A percentile compares a stretch with the other conserved stretches of the same genome.
Conservation (phyloP, 2,329 filamentous ascomycete species). For the Akanthomyces uredinophilus region DNA sequence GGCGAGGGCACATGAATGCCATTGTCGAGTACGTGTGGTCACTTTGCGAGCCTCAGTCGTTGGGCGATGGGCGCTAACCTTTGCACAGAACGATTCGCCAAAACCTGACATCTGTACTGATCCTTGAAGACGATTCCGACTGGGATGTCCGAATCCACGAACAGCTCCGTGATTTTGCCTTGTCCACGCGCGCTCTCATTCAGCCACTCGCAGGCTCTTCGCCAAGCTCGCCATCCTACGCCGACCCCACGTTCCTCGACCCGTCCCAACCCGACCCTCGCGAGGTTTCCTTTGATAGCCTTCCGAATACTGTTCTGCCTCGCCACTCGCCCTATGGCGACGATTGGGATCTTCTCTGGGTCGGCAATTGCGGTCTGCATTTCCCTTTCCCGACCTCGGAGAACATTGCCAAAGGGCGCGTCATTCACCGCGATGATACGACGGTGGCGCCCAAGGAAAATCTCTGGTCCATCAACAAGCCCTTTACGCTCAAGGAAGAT, state of each 20-base stretch:
- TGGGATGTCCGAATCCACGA: conserved; percentile 49
- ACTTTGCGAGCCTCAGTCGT: not conserved
- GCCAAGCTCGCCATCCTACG: conserved; percentile 15
- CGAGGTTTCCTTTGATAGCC: conserved; percentile 21
- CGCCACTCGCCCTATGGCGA: conserved; percentile 41
- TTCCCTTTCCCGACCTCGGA: conserved; percentile 22
- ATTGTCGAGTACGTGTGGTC: conserved; percentile 25
- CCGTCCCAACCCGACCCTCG: conserved; percentile 8
- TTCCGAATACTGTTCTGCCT: conserved; percentile 19
- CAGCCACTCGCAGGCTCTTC: conserved; percentile 24
- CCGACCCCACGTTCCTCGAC: conserved; percentile 23
- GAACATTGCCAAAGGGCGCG: conserved; percentile 25
- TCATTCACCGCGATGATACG: conserved; percentile 28
- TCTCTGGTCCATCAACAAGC: conserved; percentile 30
- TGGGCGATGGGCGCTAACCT: not conserved
- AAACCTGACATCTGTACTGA: conserved; percentile 42
- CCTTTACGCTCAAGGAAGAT: conserved; percentile 28
- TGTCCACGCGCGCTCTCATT: conserved; percentile 30
- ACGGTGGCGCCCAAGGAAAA: conserved; percentile 32
- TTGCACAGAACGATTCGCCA: conserved; percentile 36
- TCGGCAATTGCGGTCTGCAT: conserved; percentile 42
- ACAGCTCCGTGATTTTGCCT: conserved; percentile 40
- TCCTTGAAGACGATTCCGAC: conserved; percentile 53
- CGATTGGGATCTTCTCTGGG: conserved; percentile 48
- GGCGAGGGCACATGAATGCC: conserved; percentile 37